Base-by-base conservation (phyloP, 2,329 filamentous ascomycete genomes). In the Colletotrichum tropicicola region DNA sequence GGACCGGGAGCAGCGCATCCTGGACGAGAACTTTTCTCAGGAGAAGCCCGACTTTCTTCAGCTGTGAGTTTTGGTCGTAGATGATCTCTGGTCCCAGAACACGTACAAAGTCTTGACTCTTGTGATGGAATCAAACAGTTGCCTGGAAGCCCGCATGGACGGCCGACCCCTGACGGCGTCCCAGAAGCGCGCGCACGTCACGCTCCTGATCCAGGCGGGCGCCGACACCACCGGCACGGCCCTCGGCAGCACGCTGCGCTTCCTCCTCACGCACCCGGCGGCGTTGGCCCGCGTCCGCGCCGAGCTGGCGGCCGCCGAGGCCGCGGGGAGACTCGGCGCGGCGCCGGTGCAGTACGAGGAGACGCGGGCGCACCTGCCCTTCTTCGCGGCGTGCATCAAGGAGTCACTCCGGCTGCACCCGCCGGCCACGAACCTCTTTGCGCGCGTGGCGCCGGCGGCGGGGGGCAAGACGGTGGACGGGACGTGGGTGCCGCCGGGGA, bases 171-270 rank as follows among this genome's bases (percentile, higher is more conserved):
- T 62, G 5, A 62, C 32, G 10, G 12, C 59, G 8, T 25, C 37
- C 5, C 51, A 62, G 13, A 56, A 44, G 27, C 59, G 52, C 7
- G 59, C 59, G 4, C 59, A 62, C 15, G 44, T 62, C 19, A 62
- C 59, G 10, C 25, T 62, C 19, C 44, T 62, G 4, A 56, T 62
- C 12, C 59, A 62, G 17, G 59, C 59, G 6, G 59, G 59, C 43
- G 59, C 59, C 25, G 59, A 62, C 35, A 62, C 59, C 5, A 62
- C 59, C 6, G 59, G 59, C 3, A 62, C 59, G 5, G 43, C 43
- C 13, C 59, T 62, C n/a, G 59, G 52, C 7, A 56, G 59, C 25
- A 62, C 59, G 12, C 43, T 62, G 6, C 59, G 59, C 3, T 62
- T 62, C 27, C 35, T 62, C 12, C n/a, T 62, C 10, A 62, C 41